Evolutionary conservation across 129 eudicot species (phyloP), one percentile per base, ranked within the genome.

Genomic region (Tanacetum coccineum): DNA sequence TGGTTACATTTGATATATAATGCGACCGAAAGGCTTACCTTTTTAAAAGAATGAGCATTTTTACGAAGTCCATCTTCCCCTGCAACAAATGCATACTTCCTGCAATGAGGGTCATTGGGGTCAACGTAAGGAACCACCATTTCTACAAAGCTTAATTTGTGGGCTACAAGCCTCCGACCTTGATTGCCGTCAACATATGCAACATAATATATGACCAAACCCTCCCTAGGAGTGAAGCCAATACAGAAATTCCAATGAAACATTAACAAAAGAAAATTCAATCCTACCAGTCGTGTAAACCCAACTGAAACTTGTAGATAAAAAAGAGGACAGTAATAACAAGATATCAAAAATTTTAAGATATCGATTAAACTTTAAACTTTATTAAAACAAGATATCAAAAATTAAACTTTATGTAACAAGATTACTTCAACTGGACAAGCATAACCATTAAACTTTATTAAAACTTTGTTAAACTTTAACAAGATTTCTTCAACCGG

Each of bases 121-220:
- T 90, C 97, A 48, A 95, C 97, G 69, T 90, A 90, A 50, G 97
- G 97, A 40, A 90, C 95, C 60, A 90, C 97, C 97, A 90, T 90
- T 78, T 90, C 97, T 56, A 86, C 85, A 64, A 84, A 87, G 71
- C 95, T 87, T 80, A 87, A 75, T 74, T 91, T 87, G 66, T 87
- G 95, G 44, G 95, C 95, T 17, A 87, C 83, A 39, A 88, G 83
- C 73, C 95, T 83, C 55, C 90, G 78, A 64, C 95, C 95, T 63
- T 91, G 75, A 70, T 84, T 87, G 20, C 95, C 95, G 40, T 87
- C 95, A 77, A 84, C 87, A 82, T 87, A 87, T 53, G 95, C 95
- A 30, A 87, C 83, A 6, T 90, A 87, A 22, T 87, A 80, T 48
- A 87, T 84, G 9, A 87, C 84, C 66, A 87, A 72, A 65, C 95